Conservation (phyloP, 805 yeast genomes). For the Scheffersomyces ergatensis region DNA sequence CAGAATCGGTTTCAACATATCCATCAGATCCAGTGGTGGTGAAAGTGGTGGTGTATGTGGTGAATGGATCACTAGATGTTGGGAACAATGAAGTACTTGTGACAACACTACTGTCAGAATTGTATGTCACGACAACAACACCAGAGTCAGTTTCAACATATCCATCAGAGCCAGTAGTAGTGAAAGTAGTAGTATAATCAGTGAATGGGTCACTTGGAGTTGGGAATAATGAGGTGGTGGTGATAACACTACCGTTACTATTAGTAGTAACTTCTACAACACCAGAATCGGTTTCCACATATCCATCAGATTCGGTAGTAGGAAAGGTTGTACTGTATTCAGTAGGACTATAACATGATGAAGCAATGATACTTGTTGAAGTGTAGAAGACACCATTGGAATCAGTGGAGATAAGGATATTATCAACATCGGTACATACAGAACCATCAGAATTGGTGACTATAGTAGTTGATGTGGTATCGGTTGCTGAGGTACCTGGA, state of each 20-base stretch:
- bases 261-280: constrained; percentile 8
- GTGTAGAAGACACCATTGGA: constrained; percentile 5
- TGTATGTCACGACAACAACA: neutral
- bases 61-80: neutral
- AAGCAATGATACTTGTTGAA: constrained; percentile 1
- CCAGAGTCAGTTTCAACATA: neutral
- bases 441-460: constrained; percentile 1
- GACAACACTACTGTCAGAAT: neutral
- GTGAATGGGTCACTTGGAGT: neutral
- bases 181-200: neutral
- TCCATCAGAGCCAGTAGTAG: neutral
- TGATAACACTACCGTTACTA: neutral
- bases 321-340: constrained; percentile 13
- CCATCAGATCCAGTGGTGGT: neutral
- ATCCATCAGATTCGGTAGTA: constrained; percentile 11
- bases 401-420: constrained; percentile 7
- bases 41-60: neutral
- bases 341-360: constrained; percentile 1
- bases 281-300: constrained; percentile 12
- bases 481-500: constrained; percentile 14
- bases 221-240: neutral
- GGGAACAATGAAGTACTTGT: neutral
- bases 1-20: neutral
- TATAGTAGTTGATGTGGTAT: constrained; percentile 10
- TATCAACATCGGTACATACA: constrained; percentile 7